Evolutionary conservation across 371 early-diverging fungal genomes (phyloP).

Genomic region (Mortierella sp.): DNA sequence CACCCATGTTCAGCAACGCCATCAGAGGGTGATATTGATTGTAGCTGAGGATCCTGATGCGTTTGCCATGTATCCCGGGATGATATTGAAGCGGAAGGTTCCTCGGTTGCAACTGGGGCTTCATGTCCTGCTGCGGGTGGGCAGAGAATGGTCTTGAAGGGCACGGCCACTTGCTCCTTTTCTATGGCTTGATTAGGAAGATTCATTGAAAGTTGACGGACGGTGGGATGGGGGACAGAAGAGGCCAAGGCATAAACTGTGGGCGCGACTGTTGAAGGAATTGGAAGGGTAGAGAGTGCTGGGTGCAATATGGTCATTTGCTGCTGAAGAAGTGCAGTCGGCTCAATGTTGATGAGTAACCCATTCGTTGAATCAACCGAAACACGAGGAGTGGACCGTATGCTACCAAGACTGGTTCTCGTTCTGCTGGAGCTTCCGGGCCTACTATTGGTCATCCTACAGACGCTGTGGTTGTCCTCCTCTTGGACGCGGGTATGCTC

Average conservation of each 20-base stretch:
- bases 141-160: conserved; percentile 26
- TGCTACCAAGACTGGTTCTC: too few species aligned
- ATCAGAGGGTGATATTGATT: too few species aligned
- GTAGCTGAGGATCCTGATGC: too few species aligned
- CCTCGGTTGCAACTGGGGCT: neutral
- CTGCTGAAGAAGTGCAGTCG: neutral
- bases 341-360: neutral
- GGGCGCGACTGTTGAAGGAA: conserved; percentile 20
- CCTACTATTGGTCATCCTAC: neutral
- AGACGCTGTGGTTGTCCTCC: neutral
- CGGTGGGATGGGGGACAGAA: conserved; percentile 20
- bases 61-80: too few species aligned
- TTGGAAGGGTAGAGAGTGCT: conserved; percentile 8
- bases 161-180: conserved; percentile 12
- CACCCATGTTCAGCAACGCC: too few species aligned
- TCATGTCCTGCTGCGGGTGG: conserved; percentile 1
- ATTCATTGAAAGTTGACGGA: conserved; percentile 21
- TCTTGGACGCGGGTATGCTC: too few species aligned
- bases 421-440: neutral
- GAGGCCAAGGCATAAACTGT: conserved; percentile 35
- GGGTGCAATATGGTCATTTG: conserved; percentile 34
- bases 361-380: too few species aligned
- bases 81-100: too few species aligned
- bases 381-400: too few species aligned
- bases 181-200: conserved; percentile 1